These are phyloP conservation scores for Boletus fagicola DNA, from an alignment of 768 basidiomycete species.

Conservation along the genomic window DNA sequence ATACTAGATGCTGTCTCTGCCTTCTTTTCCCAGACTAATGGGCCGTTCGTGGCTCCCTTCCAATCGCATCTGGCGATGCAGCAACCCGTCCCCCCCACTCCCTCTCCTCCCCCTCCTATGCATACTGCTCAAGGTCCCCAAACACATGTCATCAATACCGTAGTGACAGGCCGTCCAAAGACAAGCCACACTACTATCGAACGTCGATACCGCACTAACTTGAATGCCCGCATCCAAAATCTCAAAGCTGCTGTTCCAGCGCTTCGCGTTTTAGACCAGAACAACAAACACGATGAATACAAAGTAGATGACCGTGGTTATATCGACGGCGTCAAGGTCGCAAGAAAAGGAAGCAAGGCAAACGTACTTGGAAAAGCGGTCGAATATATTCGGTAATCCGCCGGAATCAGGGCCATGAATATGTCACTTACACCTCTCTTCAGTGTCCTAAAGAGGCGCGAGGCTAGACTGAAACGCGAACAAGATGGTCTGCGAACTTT, in stretches of 20 bases:
- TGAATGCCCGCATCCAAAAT: slow-evolving; percentile 82
- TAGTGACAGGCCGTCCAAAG: slow-evolving; percentile 42
- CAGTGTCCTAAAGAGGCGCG: slow-evolving; percentile 79
- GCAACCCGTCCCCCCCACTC: slow-evolving; percentile 27
- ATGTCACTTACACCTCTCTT: slow-evolving; percentile 6
- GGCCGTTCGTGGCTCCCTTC: slow-evolving; percentile 33
- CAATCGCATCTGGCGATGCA: slow-evolving; percentile 30
- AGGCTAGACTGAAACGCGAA: slow-evolving; percentile 66
- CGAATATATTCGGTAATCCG: slow-evolving; percentile 72
- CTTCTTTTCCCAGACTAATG: slow-evolving; percentile 17
- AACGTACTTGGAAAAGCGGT: slow-evolving; percentile 88
- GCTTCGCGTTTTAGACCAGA: slow-evolving; percentile 70
- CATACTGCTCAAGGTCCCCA: slow-evolving; percentile 26
- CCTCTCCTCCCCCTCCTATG: slow-evolving; percentile 36
- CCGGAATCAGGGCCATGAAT: background rate
- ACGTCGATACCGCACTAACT: slow-evolving; percentile 82
- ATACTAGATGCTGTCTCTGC: slow-evolving; percentile 23
- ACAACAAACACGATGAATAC: slow-evolving; percentile 39
- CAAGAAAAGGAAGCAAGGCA: slow-evolving; percentile 87
- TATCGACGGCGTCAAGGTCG: slow-evolving; percentile 90
- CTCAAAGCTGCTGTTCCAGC: slow-evolving; percentile 82
- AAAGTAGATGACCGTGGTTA: slow-evolving; percentile 81
- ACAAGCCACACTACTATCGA: slow-evolving; percentile 90
- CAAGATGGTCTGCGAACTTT: slow-evolving; percentile 72
- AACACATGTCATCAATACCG: slow-evolving; percentile 21